Conservation (phyloP, 176 grass and related monocot species). For the Avena eriantha region DNA sequence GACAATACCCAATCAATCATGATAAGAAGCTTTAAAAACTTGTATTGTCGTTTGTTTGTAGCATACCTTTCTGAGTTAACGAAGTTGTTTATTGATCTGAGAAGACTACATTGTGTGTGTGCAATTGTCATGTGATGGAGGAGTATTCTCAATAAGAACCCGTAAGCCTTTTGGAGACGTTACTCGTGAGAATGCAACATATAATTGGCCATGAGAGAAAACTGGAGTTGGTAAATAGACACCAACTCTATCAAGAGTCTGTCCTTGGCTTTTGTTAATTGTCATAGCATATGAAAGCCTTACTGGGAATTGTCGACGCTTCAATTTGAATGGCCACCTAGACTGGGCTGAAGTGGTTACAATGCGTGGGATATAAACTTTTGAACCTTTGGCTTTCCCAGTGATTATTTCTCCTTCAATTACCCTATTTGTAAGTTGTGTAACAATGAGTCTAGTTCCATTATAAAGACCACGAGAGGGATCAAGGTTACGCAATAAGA, state of each 20-base stretch:
- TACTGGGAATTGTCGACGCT: constrained; percentile 11
- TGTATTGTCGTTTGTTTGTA: not conserved
- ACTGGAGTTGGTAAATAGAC: constrained; percentile 24
- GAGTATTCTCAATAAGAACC: not conserved
- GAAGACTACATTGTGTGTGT: constrained; percentile 40
- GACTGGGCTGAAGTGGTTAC: not conserved
- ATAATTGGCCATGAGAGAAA: constrained; percentile 31
- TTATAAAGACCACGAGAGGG: not conserved
- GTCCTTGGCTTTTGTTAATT: constrained; percentile 40
- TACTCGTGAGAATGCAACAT: constrained; percentile 37
- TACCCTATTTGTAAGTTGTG: not conserved
- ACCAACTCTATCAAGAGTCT: not conserved
- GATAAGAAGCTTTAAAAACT: not conserved
- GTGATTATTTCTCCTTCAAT: constrained; percentile 17
- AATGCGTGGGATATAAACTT: constrained; percentile 3
- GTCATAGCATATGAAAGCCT: constrained; percentile 41
- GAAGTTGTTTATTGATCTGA: no score
- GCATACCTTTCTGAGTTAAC: not conserved
- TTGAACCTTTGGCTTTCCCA: not conserved
- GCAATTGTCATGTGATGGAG: not conserved
- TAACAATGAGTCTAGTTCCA: not conserved
- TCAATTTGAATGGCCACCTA: constrained; percentile 31
- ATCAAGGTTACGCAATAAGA: not conserved
- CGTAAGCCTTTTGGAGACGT: constrained; percentile 27
- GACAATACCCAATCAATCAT: not conserved